Conservation (phyloP, 2,329 filamentous ascomycete species). For the Lachnellula occidentalis region DNA sequence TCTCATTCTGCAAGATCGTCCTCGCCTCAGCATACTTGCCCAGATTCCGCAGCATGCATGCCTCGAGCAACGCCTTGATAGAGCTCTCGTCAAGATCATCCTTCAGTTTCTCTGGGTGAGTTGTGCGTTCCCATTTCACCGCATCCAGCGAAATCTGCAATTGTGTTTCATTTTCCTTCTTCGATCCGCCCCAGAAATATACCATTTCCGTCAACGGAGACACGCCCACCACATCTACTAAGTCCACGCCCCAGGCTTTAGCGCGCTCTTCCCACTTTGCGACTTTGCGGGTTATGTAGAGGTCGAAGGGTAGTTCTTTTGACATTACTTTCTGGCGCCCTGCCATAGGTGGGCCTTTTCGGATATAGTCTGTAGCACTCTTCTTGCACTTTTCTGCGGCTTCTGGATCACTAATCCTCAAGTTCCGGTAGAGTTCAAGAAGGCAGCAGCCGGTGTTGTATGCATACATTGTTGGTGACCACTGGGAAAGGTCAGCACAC, state of each 20-base stretch:
- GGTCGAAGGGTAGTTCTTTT: slow-evolving; percentile 81
- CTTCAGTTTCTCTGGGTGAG: slow-evolving; percentile 41
- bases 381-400: slow-evolving; percentile 53
- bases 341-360: slow-evolving; percentile 64
- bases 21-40: slow-evolving; percentile 61
- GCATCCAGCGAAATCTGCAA: slow-evolving; percentile 57
- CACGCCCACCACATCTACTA: slow-evolving; percentile 76
- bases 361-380: slow-evolving; percentile 64
- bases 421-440: slow-evolving; percentile 72
- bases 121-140: slow-evolving; percentile 60
- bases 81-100: slow-evolving; percentile 55
- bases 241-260: slow-evolving; percentile 57
- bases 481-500: slow-evolving; percentile 78
- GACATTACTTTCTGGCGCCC: slow-evolving; percentile 90
- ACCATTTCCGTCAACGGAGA: slow-evolving; percentile 86
- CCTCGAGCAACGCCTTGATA: slow-evolving; percentile 60
- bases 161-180: slow-evolving; percentile 65
- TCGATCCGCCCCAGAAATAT: slow-evolving; percentile 87
- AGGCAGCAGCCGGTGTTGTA: slow-evolving; percentile 78
- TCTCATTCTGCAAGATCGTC: slow-evolving; percentile 51
- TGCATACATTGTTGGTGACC: slow-evolving; percentile 85
- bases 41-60: slow-evolving; percentile 60
- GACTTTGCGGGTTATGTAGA: slow-evolving; percentile 77
- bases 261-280: slow-evolving; percentile 81
- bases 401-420: slow-evolving; percentile 38